A percentile compares a stretch with the other conserved stretches of the same genome.
Evolutionary conservation across 2,329 filamentous ascomycete species (phyloP).

Genomic region (Hypocreales sp.): DNA sequence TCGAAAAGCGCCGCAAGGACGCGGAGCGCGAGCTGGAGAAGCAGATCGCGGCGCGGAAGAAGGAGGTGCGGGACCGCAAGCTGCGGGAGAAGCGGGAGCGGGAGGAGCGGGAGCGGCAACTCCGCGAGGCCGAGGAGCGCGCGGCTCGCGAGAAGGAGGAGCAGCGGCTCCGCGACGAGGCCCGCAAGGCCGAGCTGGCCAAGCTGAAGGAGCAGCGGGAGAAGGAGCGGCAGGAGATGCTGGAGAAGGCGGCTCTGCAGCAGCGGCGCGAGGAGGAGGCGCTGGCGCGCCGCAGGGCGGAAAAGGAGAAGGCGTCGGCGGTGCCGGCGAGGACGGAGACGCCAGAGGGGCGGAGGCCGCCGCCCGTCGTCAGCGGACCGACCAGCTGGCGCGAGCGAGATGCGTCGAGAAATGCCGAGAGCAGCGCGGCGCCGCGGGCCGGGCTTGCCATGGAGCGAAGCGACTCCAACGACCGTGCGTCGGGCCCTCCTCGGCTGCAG

Average conservation of each 20-base stretch:
- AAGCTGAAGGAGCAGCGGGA: constrained; percentile 51
- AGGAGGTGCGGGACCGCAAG: constrained; percentile 73
- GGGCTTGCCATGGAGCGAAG: constrained; percentile 24
- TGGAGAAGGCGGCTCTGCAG: constrained; percentile 53
- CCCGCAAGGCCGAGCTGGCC: constrained; percentile 55
- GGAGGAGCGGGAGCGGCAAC: constrained; percentile 67
- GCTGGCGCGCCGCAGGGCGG: constrained; percentile 54
- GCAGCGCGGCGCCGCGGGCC: constrained; percentile 14
- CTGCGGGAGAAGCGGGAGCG: constrained; percentile 70
- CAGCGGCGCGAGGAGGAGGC: constrained; percentile 79
- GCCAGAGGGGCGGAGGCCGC: constrained; percentile 16
- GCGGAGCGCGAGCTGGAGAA: constrained; percentile 88
- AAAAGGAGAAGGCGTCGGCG: constrained; percentile 34
- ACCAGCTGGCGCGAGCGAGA: constrained; percentile 29
- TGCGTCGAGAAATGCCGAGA: constrained; percentile 12
- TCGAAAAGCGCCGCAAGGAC: constrained; percentile 82
- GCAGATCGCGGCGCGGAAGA: constrained; percentile 75
- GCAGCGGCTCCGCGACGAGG: constrained; percentile 63
- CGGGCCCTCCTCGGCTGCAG: constrained; percentile 43
- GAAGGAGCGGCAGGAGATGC: constrained; percentile 50
- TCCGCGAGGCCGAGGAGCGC: constrained; percentile 76
- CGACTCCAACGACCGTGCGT: constrained; percentile 29
- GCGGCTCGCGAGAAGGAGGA: constrained; percentile 72
- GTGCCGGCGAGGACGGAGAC: constrained; percentile 8
- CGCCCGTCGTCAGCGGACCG: constrained; percentile 18